Percentiles rank a stretch among this genome's conserved stretches.
Conservation (phyloP, 2,329 filamentous ascomycete genomes). For the Stemphylium beticola region DNA sequence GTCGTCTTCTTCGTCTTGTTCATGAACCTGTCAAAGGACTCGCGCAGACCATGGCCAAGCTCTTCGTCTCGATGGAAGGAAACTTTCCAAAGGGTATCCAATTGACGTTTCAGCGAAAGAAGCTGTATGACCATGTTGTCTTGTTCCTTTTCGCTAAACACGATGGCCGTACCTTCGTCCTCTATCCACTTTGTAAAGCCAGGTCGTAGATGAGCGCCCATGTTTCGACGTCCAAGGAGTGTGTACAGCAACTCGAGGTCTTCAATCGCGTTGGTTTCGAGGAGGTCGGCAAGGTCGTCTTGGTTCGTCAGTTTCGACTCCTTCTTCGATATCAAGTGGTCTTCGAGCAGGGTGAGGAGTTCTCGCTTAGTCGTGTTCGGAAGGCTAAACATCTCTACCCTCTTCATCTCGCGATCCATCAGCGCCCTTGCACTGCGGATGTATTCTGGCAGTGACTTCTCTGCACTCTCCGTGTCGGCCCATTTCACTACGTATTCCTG, state of each 20-base stretch:
- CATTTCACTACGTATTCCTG: constrained; percentile 72
- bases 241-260: constrained; percentile 79
- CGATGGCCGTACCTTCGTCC: constrained; percentile 74
- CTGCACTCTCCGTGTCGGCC: constrained; percentile 68
- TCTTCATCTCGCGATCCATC: constrained; percentile 72
- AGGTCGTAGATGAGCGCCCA: constrained; percentile 71
- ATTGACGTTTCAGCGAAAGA: constrained; percentile 76
- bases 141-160: constrained; percentile 77
- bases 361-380: constrained; percentile 82
- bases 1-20: constrained; percentile 80
- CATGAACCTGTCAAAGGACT: constrained; percentile 88
- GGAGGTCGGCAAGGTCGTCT: constrained; percentile 72
- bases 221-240: constrained; percentile 72
- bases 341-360: constrained; percentile 75
- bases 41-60: constrained; percentile 78
- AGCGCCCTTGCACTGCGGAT: constrained; percentile 72
- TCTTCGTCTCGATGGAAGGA: constrained; percentile 80
- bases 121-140: constrained; percentile 87
- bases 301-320: constrained; percentile 63
- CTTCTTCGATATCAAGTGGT: constrained; percentile 72
- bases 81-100: constrained; percentile 77
- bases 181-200: constrained; percentile 84
- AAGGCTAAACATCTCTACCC: constrained; percentile 81
- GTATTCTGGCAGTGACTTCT: constrained; percentile 73
- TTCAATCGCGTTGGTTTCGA: constrained; percentile 71